Percentiles rank a stretch among this genome's conserved stretches.
Evolutionary conservation across 1,284 basidiomycete genomes (phyloP).

Genomic region (Heterobasidion parviporum): DNA sequence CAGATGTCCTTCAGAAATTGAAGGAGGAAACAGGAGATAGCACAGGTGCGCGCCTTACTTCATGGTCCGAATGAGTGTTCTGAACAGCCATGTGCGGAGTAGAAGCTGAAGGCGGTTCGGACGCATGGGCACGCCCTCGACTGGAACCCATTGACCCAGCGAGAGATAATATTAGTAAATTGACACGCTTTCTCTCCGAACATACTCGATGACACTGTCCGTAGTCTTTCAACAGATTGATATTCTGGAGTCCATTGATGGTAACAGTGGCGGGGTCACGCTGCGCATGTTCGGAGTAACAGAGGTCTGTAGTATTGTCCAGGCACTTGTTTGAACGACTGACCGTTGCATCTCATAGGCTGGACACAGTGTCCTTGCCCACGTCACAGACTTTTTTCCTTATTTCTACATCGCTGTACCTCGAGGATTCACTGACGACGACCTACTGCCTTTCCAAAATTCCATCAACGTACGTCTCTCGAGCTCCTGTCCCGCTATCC

Average conservation of each 20-base stretch:
- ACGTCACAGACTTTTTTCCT: constrained; percentile 76
- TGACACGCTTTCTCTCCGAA: too few species aligned
- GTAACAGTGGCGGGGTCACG: constrained; percentile 33
- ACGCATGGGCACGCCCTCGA: constrained; percentile 71
- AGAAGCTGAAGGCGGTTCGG: constrained; percentile 69
- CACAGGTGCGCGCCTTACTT: constrained; percentile 25
- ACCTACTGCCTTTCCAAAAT: constrained; percentile 57
- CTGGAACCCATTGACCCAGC: constrained; percentile 49
- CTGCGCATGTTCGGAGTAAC: constrained; percentile 88
- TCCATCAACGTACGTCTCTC: constrained; percentile 65
- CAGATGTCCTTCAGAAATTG: constrained; percentile 69
- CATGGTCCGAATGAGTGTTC: background rate
- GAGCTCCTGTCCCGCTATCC: background rate
- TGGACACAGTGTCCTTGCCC: constrained; percentile 83
- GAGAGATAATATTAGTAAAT: constrained; percentile 51
- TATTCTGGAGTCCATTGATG: constrained; percentile 66
- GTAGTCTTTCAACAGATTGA: constrained; percentile 93
- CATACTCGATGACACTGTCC: background rate
- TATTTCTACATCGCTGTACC: constrained; percentile 90
- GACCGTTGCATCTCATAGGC: constrained; percentile 29
- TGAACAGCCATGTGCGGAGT: background rate
- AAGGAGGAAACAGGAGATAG: constrained; percentile 56
- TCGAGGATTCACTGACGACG: constrained; percentile 67
- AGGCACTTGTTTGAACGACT: background rate
- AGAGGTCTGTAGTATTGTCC: constrained; percentile 35